Evolutionary conservation across 768 basidiomycete genomes (phyloP).

Genomic region (Auricularia auricula-judae): DNA sequence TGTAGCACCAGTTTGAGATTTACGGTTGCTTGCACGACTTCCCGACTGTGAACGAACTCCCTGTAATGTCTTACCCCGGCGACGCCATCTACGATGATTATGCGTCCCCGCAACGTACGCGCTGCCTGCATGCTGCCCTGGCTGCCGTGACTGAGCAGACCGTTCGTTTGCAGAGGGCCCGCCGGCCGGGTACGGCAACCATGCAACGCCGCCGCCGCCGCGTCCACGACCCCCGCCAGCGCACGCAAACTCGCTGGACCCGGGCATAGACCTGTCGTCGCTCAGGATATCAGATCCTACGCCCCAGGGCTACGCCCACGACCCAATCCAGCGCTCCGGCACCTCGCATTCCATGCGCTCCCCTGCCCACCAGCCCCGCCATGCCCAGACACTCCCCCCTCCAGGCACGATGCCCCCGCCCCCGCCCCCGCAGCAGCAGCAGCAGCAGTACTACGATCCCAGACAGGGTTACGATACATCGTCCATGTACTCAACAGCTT

Average conservation of each 20-base stretch:
- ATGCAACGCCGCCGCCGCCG: not conserved
- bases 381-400: conserved; percentile 31
- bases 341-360: conserved; percentile 47
- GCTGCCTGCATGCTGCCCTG: not conserved
- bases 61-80: not conserved
- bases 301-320: conserved; percentile 19
- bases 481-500: conserved; percentile 17
- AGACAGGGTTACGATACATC: conserved; percentile 10
- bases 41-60: not conserved
- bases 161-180: not conserved
- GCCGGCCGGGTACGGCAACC: not conserved
- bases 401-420: conserved; percentile 8
- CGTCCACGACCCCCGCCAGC: not conserved
- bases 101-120: not conserved
- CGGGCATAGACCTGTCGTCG: conserved; percentile 28
- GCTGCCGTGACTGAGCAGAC: not conserved
- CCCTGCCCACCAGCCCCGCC: conserved; percentile 23
- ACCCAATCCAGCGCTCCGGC: conserved; percentile 42
- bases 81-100: not conserved
- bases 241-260: not conserved
- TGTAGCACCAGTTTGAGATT: not conserved
- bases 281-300: conserved; percentile 39
- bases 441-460: conserved; percentile 3
- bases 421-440: conserved; percentile 11
- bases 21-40: not conserved